Base-by-base conservation (phyloP, 2,329 filamentous ascomycete species). In the Stagonosporopsis chrysanthemi region DNA sequence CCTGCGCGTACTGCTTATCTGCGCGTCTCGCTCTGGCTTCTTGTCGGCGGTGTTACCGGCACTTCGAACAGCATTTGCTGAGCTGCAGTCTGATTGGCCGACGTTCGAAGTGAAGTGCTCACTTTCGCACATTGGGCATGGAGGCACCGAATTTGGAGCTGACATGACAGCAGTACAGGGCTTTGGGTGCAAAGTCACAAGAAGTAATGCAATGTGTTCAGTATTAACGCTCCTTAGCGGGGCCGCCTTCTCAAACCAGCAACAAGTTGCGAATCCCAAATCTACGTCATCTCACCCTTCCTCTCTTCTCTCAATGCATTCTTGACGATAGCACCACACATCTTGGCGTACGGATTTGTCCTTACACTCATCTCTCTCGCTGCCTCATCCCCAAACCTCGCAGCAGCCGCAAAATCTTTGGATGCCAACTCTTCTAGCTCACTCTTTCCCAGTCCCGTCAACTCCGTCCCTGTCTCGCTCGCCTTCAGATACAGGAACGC, bases 281-380 rank as follows among this genome's bases (percentile, higher is more conserved):
- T 15, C 36, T 51, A 60, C 15, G 22, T 23, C 24, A 53, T 42
- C 29, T 53, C 61, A 8, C 39, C 47, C 26, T 62, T 61, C 56
- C 77, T 76, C 73, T 87, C 84, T 70, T 84, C 83, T 64, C 73
- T 80, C 75, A 87, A 75, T 14, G 84, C 84, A 72, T 86, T 83
- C 75, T 82, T 83, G 11, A 87, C 85, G 69, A 87, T 86, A 1
- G 79, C 83, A 4, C 84, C 85, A 71, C 84, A 87, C 76, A 87
- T 81, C 74, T 86, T 86, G 29, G 84, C 84, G 74, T 87, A 86
- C 28, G 85, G 85, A 75, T 87, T 87, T 44, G 84, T 86, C 71
- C 82, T 78, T 15, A 87, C 84, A 14, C 83, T 83, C 75, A 87
- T 76, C 64, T 84, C 81, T 65, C 81, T 79, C 40, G 83, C 84